Percentiles rank a stretch among this genome's conserved stretches.
Conservation (phyloP, 345 rosid genomes). For the Fremontodendron californicum region DNA sequence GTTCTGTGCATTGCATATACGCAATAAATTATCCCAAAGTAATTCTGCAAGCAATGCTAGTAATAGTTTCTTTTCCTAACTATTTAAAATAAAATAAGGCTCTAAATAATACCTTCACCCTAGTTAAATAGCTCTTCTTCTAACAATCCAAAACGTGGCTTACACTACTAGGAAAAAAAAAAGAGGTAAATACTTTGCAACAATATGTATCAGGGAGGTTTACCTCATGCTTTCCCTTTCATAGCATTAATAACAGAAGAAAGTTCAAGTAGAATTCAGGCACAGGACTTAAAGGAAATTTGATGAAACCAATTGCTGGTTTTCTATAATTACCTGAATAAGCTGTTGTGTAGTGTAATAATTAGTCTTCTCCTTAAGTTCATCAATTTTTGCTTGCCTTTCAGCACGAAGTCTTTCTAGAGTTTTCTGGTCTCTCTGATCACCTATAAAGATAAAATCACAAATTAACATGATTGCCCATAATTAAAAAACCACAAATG, state of each 20-base stretch:
- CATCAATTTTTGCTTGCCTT: slow-evolving; percentile 85
- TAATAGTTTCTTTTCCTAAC: neutral
- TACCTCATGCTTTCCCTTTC: neutral
- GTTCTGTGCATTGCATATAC: neutral
- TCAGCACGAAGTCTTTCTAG: slow-evolving; percentile 86
- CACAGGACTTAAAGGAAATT: neutral
- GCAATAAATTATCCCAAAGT: neutral
- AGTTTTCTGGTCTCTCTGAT: slow-evolving; percentile 76
- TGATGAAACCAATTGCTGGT: neutral
- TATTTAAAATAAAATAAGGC: slow-evolving; percentile 1
- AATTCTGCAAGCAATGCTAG: neutral
- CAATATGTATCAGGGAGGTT: slow-evolving; percentile 1
- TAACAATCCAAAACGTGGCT: neutral
- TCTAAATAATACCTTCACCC: neutral
- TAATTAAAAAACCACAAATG: neutral
- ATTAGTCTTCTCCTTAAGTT: slow-evolving; percentile 92
- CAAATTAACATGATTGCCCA: neutral
- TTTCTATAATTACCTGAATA: slow-evolving; percentile 63
- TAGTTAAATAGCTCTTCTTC: neutral
- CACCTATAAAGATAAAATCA: slow-evolving; percentile 45
- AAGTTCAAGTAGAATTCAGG: neutral
- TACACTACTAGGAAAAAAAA: neutral
- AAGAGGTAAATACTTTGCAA: neutral
- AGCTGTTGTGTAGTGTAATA: slow-evolving; percentile 89
- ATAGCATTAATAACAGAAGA: neutral